A percentile compares a stretch with the other conserved stretches of the same genome.
Conservation (phyloP, 2,329 filamentous ascomycete species). For the Neofusicoccum sp. region DNA sequence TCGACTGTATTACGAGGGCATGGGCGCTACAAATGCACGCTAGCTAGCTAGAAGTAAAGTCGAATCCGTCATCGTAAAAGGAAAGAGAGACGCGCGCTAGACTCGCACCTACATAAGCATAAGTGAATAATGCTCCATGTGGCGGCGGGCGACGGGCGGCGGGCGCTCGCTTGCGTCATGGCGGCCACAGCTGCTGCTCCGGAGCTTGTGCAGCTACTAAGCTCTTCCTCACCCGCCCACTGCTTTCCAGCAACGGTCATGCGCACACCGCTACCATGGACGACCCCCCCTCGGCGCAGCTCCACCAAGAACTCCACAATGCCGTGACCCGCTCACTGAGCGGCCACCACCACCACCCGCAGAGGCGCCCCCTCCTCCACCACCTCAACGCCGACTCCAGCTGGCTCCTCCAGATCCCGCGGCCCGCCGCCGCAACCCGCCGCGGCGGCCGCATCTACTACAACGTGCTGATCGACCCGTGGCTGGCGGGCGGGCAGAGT, state of each 20-base stretch:
- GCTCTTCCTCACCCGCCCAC: background rate
- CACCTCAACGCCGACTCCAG: constrained; percentile 67
- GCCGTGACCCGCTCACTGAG: constrained; percentile 41
- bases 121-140: background rate
- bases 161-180: constrained; percentile 14
- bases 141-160: background rate
- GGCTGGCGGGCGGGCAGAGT: constrained; percentile 61
- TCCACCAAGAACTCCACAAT: constrained; percentile 44
- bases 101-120: no score
- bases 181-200: background rate
- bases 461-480: constrained; percentile 66
- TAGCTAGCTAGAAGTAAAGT: no score
- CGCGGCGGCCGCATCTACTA: constrained; percentile 54
- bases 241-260: background rate
- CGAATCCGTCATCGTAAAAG: no score
- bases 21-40: no score
- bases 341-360: constrained; percentile 34
- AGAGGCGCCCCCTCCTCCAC: constrained; percentile 58
- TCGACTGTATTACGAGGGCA: no score
- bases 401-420: constrained; percentile 65
- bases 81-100: no score
- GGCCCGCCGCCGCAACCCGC: constrained; percentile 45
- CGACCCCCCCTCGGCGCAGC: constrained; percentile 29
- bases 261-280: background rate
- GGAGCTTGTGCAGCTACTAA: background rate